Evolutionary conservation across 345 rosid species (phyloP), one percentile per base, ranked within the genome.

Genomic region (Gynandropsis gynandra): DNA sequence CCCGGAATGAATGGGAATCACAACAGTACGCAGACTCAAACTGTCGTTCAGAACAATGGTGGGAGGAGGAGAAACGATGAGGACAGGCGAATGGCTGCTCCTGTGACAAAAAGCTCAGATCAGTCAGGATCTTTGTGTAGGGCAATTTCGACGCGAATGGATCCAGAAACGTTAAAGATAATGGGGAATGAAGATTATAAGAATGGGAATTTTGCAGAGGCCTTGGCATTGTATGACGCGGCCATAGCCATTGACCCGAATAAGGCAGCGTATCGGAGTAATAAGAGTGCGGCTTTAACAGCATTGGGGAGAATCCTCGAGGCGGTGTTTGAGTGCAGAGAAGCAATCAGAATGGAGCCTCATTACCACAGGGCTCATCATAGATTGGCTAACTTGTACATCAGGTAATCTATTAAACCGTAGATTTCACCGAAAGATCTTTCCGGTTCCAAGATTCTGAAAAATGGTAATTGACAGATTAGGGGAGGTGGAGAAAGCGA

Each of bases 101-200:
- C 56, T 27, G 50, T 24, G 21, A 46, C 63, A 5, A 69, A 19
- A 33, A 45, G 52, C 4, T 43, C 37, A 18, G 68, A 62, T 24
- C 70, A 61, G 12, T 34, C 75, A 0, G 74, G 65, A 44, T 85
- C 98, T 4, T 71, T 88, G 27, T 92, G 97, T 47, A 72, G 95
- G 36, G 90, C 94, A 8, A 57, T 88, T 19, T 88, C 98, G 0
- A 92, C 97, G 0, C 73, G 97, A 63, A 92, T 85, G 94, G 98
- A 92, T 56, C 98, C 98, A 0, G 97, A 92, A 62, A 81, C 80
- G 11, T 63, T 92, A 73, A 92, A 92, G 63, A 83, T 87, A 0
- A 82, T 83, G 97, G 98, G 97, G 0, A 92, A 92, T 43, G 98
- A 92, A 68, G 98, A 92, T 67, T 92, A 88, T 68, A 92, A 92